These are phyloP conservation scores for Curvularia lunata DNA, from an alignment of 2,329 filamentous ascomycete genomes.

Conservation along the genomic window DNA sequence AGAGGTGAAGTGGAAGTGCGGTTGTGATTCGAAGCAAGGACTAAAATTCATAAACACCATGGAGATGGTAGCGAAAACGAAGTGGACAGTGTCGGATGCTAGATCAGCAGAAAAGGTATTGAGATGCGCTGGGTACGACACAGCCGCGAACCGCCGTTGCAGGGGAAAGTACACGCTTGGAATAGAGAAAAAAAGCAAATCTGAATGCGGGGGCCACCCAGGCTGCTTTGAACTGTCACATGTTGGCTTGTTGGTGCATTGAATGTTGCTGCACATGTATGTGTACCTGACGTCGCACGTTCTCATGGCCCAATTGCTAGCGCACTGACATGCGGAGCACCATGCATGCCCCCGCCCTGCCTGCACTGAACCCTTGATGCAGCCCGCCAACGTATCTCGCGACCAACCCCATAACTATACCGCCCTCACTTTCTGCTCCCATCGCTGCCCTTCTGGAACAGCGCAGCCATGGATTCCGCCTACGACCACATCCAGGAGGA, in stretches of 20 bases:
- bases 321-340: conserved; percentile 24
- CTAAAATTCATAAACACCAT: neutral
- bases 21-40: neutral
- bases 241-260: neutral
- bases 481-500: conserved; percentile 97
- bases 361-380: conserved; percentile 19
- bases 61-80: neutral
- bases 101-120: neutral
- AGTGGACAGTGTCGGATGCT: neutral
- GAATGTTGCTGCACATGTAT: conserved; percentile 1
- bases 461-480: conserved; percentile 79
- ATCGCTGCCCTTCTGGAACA: conserved; percentile 7
- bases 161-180: neutral
- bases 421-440: conserved; percentile 1
- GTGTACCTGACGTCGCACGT: conserved; percentile 17
- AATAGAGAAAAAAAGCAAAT: neutral
- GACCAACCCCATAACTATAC: conserved; percentile 18
- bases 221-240: neutral
- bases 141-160: neutral
- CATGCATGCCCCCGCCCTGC: conserved; percentile 17
- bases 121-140: neutral
- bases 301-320: conserved; percentile 14
- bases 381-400: conserved; percentile 13
- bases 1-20: conserved; percentile 32
- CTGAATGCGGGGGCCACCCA: neutral